phyloP scores from a whole-genome alignment of 176 grass and related monocot genomes.

The Oryza nivara region DNA sequence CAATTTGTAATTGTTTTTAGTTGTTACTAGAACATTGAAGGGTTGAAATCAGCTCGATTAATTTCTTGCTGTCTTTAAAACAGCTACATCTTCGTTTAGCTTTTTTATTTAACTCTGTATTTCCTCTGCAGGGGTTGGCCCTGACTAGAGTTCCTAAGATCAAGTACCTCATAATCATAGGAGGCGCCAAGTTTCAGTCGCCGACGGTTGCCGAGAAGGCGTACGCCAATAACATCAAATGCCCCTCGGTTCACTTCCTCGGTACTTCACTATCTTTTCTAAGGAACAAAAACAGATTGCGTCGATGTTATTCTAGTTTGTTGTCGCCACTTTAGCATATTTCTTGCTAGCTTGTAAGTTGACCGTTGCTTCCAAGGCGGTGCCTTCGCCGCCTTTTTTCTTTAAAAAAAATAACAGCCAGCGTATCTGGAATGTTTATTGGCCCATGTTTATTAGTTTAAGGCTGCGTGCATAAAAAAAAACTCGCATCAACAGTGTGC shows the following conservation, averaged over 20 bases:
- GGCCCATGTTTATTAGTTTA: background rate
- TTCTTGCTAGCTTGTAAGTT: background rate
- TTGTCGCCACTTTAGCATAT: background rate
- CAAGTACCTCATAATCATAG: conserved; percentile 78
- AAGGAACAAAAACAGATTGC: background rate
- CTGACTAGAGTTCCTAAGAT: conserved; percentile 79
- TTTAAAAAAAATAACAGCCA: background rate
- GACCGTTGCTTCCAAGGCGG: background rate
- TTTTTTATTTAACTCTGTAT: conserved; percentile 2
- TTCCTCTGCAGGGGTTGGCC: conserved; percentile 61
- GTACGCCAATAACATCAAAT: conserved; percentile 59
- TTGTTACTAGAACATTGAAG: background rate
- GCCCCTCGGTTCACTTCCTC: conserved; percentile 79
- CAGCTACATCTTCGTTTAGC: background rate
- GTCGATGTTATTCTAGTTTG: background rate
- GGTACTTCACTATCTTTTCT: conserved; percentile 45
- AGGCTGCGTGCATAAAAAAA: background rate
- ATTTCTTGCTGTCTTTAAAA: background rate
- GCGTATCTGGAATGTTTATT: background rate
- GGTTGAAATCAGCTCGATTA: background rate
- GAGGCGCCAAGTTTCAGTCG: conserved; percentile 65
- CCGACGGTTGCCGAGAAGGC: conserved; percentile 58
- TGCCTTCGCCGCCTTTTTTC: background rate
- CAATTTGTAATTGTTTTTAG: background rate
- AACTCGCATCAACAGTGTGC: conserved; percentile 6